Percentiles rank a stretch among this genome's conserved stretches.
These are phyloP conservation scores for Beauveria caledonica DNA, from an alignment of 2,329 filamentous ascomycete genomes.

Conservation along the genomic window DNA sequence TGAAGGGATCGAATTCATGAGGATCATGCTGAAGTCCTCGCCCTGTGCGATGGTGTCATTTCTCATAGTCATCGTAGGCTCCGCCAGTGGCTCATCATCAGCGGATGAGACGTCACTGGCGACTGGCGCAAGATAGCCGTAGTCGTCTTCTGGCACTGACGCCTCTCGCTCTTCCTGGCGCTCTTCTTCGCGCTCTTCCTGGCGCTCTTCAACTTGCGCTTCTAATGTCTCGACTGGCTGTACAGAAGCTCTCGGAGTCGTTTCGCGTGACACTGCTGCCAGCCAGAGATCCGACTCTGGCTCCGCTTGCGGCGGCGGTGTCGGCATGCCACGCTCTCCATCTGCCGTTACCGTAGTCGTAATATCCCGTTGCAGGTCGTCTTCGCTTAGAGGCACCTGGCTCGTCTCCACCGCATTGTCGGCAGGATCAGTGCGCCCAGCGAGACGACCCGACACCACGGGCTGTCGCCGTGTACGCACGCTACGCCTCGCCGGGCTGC, in stretches of 20 bases:
- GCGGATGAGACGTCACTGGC: slow-evolving; percentile 27
- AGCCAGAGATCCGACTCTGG: slow-evolving; percentile 40
- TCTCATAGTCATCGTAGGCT: slow-evolving; percentile 13
- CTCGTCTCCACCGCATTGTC: slow-evolving; percentile 12
- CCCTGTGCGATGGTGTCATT: slow-evolving; percentile 39
- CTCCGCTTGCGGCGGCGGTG: slow-evolving; percentile 16
- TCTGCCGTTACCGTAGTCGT: slow-evolving; percentile 13
- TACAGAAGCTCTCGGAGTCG: slow-evolving; percentile 25
- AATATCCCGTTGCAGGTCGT: slow-evolving; percentile 23
- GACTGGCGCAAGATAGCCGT: slow-evolving; percentile 21
- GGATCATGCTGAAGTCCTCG: slow-evolving; percentile 54
- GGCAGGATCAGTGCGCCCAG: slow-evolving; percentile 18
- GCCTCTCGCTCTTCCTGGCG: neutral
- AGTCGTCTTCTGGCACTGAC: slow-evolving; percentile 16
- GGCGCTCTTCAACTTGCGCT: neutral
- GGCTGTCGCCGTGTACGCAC: slow-evolving; percentile 17
- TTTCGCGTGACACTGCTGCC: slow-evolving; percentile 30
- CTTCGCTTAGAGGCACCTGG: slow-evolving; percentile 17
- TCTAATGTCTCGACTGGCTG: slow-evolving; percentile 11
- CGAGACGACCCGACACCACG: slow-evolving; percentile 20
- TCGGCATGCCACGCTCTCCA: slow-evolving; percentile 11
- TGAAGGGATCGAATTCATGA: slow-evolving; percentile 45
- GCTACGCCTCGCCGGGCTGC: slow-evolving; percentile 13
- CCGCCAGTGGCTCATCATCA: slow-evolving; percentile 21
- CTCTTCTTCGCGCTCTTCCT: neutral